Percentiles rank a stretch among this genome's conserved stretches.
Conservation (phyloP, 176 grass and related monocot species). For the Pontederia crassipes region DNA sequence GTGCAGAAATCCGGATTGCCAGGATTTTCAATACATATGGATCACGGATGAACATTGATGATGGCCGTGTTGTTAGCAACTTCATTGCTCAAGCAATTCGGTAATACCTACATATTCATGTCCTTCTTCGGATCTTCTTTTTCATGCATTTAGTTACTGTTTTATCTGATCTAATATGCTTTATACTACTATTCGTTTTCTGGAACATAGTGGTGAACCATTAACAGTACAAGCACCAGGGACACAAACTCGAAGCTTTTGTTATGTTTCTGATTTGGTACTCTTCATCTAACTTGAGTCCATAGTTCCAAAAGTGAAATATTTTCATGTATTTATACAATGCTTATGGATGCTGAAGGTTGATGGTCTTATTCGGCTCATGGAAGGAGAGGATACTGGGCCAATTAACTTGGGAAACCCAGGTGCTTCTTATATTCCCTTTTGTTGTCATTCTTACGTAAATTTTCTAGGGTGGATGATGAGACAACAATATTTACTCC, state of each 20-base stretch:
- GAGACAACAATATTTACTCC: slow-evolving; percentile 1
- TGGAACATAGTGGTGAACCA: slow-evolving; percentile 51
- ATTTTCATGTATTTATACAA: neutral
- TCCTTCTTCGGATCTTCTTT: slow-evolving; percentile 10
- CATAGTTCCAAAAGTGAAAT: neutral
- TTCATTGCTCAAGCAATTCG: slow-evolving; percentile 99
- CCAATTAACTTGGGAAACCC: slow-evolving; percentile 91
- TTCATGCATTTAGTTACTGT: slow-evolving; percentile 22
- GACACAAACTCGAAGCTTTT: slow-evolving; percentile 98
- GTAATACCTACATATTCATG: slow-evolving; percentile 33
- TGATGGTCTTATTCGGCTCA: slow-evolving; percentile 90
- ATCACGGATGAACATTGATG: slow-evolving; percentile 99
- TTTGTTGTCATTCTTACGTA: neutral
- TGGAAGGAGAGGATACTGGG: slow-evolving; percentile 83
- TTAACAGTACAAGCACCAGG: slow-evolving; percentile 95
- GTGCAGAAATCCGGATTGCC: slow-evolving; percentile 91
- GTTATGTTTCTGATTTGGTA: slow-evolving; percentile 97
- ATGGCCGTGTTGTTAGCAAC: slow-evolving; percentile 98
- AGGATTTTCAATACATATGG: slow-evolving; percentile 99
- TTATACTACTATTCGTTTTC: neutral
- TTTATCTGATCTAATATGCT: slow-evolving; percentile 1
- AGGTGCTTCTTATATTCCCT: slow-evolving; percentile 33
- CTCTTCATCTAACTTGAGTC: slow-evolving; percentile 9
- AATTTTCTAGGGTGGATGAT: slow-evolving; percentile 4
- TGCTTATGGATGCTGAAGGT: slow-evolving; percentile 45